Evolutionary conservation across 2,329 filamentous ascomycete species (phyloP).

Genomic region (Microcyclosporella mali): DNA sequence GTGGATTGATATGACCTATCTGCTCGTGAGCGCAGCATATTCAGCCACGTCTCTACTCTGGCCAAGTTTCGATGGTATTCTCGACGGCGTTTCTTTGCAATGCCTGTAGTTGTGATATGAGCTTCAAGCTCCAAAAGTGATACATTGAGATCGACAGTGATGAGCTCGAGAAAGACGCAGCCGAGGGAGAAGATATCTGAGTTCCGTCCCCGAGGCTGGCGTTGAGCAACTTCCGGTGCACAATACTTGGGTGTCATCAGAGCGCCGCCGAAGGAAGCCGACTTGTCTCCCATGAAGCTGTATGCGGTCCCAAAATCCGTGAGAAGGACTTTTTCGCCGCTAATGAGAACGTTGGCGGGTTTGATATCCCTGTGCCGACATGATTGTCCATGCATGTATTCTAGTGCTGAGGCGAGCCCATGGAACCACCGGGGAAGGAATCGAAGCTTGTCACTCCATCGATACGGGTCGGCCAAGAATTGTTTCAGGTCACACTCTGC

Average conservation of each 20-base stretch:
- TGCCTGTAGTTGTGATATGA: not conserved
- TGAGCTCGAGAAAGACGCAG: constrained; percentile 10
- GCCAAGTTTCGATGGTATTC: too few relatives aligned
- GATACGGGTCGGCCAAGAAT: constrained; percentile 1
- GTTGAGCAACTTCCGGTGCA: constrained; percentile 5
- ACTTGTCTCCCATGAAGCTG: not conserved
- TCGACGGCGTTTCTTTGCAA: too few relatives aligned
- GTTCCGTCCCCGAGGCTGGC: constrained; percentile 1
- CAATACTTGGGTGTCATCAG: constrained; percentile 12
- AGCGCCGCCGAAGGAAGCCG: not conserved
- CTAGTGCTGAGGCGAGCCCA: constrained; percentile 6
- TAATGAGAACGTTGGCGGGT: constrained; percentile 92
- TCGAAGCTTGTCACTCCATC: not conserved
- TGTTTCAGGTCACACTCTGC: constrained; percentile 9
- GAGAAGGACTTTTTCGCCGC: constrained; percentile 33
- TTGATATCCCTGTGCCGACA: constrained; percentile 61
- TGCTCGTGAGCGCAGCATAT: too few relatives aligned
- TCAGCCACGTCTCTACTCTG: too few relatives aligned
- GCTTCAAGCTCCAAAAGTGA: not conserved
- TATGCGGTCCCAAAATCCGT: constrained; percentile 9
- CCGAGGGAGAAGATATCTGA: constrained; percentile 10
- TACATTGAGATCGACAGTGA: constrained; percentile 2
- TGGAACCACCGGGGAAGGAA: constrained; percentile 5
- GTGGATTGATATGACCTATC: too few relatives aligned
- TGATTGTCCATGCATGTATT: constrained; percentile 6